A percentile compares a stretch with the other conserved stretches of the same genome.
Conservation (phyloP, 805 yeast genomes). For the Saccharomycopsis microspora region DNA sequence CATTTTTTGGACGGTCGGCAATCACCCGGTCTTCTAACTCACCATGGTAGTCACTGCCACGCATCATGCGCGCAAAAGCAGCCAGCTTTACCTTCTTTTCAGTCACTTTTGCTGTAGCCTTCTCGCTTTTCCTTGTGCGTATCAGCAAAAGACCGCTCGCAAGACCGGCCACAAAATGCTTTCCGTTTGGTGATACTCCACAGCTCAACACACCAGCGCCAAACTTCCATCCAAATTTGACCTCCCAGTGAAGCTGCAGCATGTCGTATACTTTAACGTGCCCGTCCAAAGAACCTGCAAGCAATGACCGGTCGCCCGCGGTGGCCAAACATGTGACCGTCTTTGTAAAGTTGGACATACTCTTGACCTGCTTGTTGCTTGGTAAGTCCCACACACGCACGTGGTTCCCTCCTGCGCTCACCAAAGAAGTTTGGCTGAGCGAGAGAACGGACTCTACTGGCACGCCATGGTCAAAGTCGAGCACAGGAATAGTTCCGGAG, state of each 20-base stretch:
- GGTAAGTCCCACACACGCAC: slow-evolving; percentile 89
- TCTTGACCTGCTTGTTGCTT: slow-evolving; percentile 50
- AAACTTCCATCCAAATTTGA: slow-evolving; percentile 94
- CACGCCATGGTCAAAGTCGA: slow-evolving; percentile 55
- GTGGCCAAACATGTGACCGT: slow-evolving; percentile 78
- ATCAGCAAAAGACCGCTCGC: slow-evolving; percentile 83
- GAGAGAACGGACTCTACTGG: slow-evolving; percentile 85
- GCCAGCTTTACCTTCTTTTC: slow-evolving; percentile 33
- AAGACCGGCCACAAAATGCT: slow-evolving; percentile 87
- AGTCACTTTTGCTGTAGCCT: slow-evolving; percentile 33
- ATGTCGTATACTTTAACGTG: slow-evolving; percentile 93
- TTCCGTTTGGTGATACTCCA: slow-evolving; percentile 77
- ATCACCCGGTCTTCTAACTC: slow-evolving; percentile 71
- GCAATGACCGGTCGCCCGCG: slow-evolving; percentile 65
- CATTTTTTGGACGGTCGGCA: slow-evolving; percentile 37
- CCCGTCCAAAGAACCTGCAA: slow-evolving; percentile 94
- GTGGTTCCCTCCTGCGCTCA: slow-evolving; percentile 71
- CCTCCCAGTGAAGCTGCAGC: slow-evolving; percentile 61
- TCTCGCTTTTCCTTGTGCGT: slow-evolving; percentile 70
- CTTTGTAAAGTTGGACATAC: slow-evolving; percentile 81
- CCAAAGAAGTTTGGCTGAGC: slow-evolving; percentile 60
- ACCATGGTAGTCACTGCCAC: slow-evolving; percentile 86
- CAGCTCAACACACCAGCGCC: slow-evolving; percentile 87
- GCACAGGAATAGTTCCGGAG: slow-evolving; percentile 32
- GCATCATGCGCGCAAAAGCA: slow-evolving; percentile 70